A percentile compares a stretch with the other conserved stretches of the same genome.
These are phyloP conservation scores for Jamesozyma rosinii DNA, from an alignment of 805 yeast species.

Conservation along the genomic window DNA sequence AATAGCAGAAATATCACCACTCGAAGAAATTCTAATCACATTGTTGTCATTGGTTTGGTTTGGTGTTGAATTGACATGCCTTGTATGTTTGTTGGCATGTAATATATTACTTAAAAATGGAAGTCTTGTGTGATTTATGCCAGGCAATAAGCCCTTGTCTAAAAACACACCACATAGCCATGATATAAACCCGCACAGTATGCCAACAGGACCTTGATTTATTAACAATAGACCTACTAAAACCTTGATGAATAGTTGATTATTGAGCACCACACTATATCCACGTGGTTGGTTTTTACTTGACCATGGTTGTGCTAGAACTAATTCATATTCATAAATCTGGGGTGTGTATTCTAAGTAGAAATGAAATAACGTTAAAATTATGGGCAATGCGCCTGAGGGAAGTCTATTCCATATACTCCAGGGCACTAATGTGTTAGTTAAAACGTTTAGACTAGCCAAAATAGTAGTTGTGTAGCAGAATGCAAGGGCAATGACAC, in stretches of 20 bases:
- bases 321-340: slow-evolving; percentile 34
- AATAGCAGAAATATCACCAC: background rate
- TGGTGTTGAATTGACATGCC: background rate
- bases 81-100: slow-evolving; percentile 21
- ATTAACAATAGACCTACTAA: slow-evolving; percentile 32
- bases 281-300: slow-evolving; percentile 11
- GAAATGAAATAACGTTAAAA: slow-evolving; percentile 34
- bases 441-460: slow-evolving; percentile 28
- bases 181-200: slow-evolving; percentile 34
- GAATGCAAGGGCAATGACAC: slow-evolving; percentile 37
- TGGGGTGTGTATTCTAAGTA: slow-evolving; percentile 36
- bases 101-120: slow-evolving; percentile 23
- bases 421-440: slow-evolving; percentile 28
- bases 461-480: slow-evolving; percentile 40
- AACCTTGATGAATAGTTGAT: slow-evolving; percentile 29
- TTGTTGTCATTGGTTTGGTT: background rate
- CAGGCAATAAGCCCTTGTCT: slow-evolving; percentile 38
- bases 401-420: slow-evolving; percentile 35
- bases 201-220: slow-evolving; percentile 37
- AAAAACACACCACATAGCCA: slow-evolving; percentile 38
- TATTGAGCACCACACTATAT: slow-evolving; percentile 24
- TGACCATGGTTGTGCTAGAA: slow-evolving; percentile 19
- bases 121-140: slow-evolving; percentile 29
- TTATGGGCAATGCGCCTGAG: slow-evolving; percentile 37
- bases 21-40: background rate